Percentiles rank a stretch among this genome's conserved stretches.
Evolutionary conservation across 345 rosid species (phyloP).

Genomic region (Stellera chamaejasme): DNA sequence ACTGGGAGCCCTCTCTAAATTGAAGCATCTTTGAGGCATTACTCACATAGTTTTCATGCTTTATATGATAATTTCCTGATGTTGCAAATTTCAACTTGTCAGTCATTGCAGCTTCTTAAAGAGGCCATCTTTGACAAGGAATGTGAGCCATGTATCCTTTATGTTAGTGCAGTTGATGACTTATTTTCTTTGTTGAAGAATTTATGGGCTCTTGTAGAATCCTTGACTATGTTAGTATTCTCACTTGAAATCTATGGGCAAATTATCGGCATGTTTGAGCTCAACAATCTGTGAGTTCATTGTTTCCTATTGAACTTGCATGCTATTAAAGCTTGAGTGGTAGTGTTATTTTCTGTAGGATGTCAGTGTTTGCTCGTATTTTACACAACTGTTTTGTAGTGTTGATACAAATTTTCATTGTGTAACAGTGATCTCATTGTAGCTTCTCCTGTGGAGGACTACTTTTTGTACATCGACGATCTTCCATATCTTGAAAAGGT

Average conservation of each 20-base stretch:
- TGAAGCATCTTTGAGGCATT: too few species aligned
- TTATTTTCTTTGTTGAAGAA: not conserved
- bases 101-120: conserved; percentile 83
- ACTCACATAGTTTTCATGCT: not conserved
- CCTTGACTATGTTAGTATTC: conserved; percentile 74
- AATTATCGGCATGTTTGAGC: conserved; percentile 94
- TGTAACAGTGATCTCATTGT: conserved; percentile 83
- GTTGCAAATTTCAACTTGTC: conserved; percentile 14
- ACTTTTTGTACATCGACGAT: conserved; percentile 70
- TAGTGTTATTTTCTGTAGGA: not conserved
- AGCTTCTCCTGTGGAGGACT: conserved; percentile 90
- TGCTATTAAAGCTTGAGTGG: not conserved
- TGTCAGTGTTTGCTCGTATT: conserved; percentile 1
- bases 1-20: too few species aligned
- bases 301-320: conserved; percentile 2
- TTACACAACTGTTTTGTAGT: conserved; percentile 5
- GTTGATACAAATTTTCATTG: conserved; percentile 18
- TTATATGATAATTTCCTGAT: conserved; percentile 12
- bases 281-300: conserved; percentile 80
- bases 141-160: conserved; percentile 82
- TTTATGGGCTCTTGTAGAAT: conserved; percentile 11
- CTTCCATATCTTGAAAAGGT: conserved; percentile 68
- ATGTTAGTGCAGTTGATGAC: conserved; percentile 2
- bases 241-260: conserved; percentile 87
- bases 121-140: conserved; percentile 67